phyloP scores from a whole-genome alignment of 805 yeast species.

The Cyberlindnera lachancei region DNA sequence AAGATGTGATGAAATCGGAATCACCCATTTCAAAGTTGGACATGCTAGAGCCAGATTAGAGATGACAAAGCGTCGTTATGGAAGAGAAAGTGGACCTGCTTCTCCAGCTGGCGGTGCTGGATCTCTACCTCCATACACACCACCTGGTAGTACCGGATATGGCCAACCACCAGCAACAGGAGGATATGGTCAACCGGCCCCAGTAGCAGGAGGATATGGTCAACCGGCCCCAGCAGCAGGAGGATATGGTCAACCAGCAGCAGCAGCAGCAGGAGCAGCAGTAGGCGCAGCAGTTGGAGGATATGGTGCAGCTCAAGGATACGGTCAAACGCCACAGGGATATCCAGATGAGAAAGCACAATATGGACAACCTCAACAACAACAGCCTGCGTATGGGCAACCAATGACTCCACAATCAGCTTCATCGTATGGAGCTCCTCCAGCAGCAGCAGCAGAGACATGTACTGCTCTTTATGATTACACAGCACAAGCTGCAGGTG shows the following conservation, averaged over 20 bases:
- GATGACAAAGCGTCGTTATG: slow-evolving; percentile 71
- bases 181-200: slow-evolving; percentile 3
- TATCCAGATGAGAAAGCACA: slow-evolving; percentile 26
- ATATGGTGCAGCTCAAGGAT: slow-evolving; percentile 14
- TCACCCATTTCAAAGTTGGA: slow-evolving; percentile 84
- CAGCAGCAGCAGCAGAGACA: slow-evolving; percentile 31
- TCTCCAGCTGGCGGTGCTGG: slow-evolving; percentile 24
- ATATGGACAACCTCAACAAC: slow-evolving; percentile 22
- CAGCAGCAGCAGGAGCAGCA: neutral
- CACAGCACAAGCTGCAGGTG: slow-evolving; percentile 90
- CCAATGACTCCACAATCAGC: slow-evolving; percentile 15
- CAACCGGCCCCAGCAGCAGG: slow-evolving; percentile 1
- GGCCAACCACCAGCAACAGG: slow-evolving; percentile 4
- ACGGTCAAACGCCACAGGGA: slow-evolving; percentile 24
- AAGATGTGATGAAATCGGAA: slow-evolving; percentile 79
- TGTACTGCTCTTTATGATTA: slow-evolving; percentile 92
- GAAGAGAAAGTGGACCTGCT: slow-evolving; percentile 33
- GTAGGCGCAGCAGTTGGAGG: too few relatives aligned
- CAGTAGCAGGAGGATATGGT: slow-evolving; percentile 1
- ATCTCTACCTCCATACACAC: slow-evolving; percentile 30
- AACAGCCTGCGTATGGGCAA: slow-evolving; percentile 20
- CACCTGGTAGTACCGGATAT: slow-evolving; percentile 23
- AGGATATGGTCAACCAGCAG: slow-evolving; percentile 2
- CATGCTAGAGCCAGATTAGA: slow-evolving; percentile 83
- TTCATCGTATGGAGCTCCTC: slow-evolving; percentile 20